Evolutionary conservation across 176 grass and related monocot species (phyloP), one percentile per base, ranked within the genome.

Genomic region (Oryza coarctata): DNA sequence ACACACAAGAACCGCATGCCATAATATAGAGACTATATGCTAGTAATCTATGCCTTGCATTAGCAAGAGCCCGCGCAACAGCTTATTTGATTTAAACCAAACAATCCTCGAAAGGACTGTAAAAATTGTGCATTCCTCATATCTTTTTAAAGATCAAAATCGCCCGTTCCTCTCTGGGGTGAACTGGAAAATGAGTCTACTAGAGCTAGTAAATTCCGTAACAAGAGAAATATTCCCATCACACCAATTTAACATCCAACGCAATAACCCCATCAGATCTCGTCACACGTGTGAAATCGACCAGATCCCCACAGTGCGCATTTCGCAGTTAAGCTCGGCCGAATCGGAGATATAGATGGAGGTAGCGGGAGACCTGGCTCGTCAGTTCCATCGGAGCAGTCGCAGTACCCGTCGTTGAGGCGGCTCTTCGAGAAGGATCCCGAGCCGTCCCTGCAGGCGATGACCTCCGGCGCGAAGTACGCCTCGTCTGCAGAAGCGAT

Each of bases 321-420:
- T 13, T 45, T 6, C 7, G 27, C 33, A 9, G 34, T 30, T 17
- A 82, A 58, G 11, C 66, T 60, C 13, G 14, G 71, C 74, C 4
- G 65, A 65, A 89, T 77, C 34, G 12, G 70, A 44, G 33, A 57
- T 3, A 60, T 47, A 77, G 35, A 70, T 39, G 0, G 3, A 83
- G 67, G 67, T 17, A 47, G 1, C 20, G 18, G 5, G 11, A 30
- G 33, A 90, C 88, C 95, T 69, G 92, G 90, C 73, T 98, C 95
- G 20, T 98, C 95, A 13, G 95, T 98, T 30, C 92, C 95, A 85
- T 98, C 95, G 32, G 60, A 67, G 44, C 95, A 98, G 81, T 98
- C 95, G 67, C 90, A 93, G 86, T 84, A 98, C 4, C 88, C 90
- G 71, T 98, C 95, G 74, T 95, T 95, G 72, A 95, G 83, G 31